These are phyloP conservation scores for Zea luxurians DNA, from an alignment of 176 grass and related monocot genomes.

Conservation along the genomic window DNA sequence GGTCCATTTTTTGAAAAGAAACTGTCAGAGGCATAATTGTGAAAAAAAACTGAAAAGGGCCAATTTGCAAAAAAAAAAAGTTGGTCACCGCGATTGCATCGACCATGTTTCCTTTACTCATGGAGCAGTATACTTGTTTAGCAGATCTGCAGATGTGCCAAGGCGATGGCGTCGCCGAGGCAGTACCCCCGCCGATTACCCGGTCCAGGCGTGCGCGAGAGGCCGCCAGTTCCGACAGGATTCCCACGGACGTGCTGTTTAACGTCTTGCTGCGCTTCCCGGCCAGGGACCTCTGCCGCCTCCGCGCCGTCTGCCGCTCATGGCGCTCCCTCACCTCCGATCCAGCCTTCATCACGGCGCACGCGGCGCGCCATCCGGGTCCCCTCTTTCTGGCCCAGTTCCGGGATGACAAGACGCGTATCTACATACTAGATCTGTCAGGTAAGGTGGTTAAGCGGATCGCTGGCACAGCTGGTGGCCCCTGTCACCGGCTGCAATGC, in stretches of 20 bases:
- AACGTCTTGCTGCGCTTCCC: neutral
- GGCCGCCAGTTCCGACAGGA: neutral
- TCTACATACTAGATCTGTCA: neutral
- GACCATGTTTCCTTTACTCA: too few species aligned
- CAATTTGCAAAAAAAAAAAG: too few species aligned
- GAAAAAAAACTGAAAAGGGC: too few species aligned
- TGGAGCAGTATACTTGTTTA: too few species aligned
- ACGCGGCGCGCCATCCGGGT: neutral
- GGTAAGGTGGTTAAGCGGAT: slow-evolving; percentile 14
- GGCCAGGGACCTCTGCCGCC: neutral
- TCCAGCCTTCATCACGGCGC: neutral
- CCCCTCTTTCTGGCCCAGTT: neutral
- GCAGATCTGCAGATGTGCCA: neutral
- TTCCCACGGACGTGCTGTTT: neutral
- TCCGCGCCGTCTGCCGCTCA: neutral
- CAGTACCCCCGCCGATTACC: neutral
- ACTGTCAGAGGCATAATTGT: too few species aligned
- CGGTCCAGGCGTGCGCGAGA: neutral
- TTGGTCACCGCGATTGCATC: too few species aligned
- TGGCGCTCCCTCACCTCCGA: neutral
- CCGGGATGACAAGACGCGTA: neutral
- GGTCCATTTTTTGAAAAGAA: too few species aligned
- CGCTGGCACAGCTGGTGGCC: neutral
- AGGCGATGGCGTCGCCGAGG: neutral
- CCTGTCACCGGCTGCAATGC: slow-evolving; percentile 1